These are phyloP conservation scores for Eucalyptus guilfoylei DNA, from an alignment of 345 rosid species.

Conservation along the genomic window DNA sequence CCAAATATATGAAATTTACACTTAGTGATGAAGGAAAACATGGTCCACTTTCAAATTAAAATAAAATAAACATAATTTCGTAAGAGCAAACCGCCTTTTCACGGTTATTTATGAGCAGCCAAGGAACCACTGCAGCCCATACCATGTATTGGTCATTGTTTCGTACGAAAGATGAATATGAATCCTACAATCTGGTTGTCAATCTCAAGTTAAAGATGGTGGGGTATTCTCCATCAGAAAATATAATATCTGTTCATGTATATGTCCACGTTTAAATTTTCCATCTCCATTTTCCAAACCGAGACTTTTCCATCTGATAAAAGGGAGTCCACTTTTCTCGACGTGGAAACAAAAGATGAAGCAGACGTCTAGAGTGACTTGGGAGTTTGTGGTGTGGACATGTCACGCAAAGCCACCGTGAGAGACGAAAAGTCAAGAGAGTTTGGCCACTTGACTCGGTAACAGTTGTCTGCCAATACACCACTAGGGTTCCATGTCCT, in stretches of 20 bases:
- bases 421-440: background rate
- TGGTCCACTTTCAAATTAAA: background rate
- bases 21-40: background rate
- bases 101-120: background rate
- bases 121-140: background rate
- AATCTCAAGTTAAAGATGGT: background rate
- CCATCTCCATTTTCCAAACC: background rate
- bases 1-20: background rate
- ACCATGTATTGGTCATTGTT: background rate
- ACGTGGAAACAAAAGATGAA: background rate
- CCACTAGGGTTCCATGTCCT: background rate
- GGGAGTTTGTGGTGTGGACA: background rate
- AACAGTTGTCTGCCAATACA: background rate
- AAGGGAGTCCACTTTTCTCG: background rate
- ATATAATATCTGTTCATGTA: background rate
- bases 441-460: background rate
- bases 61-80: background rate
- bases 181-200: background rate
- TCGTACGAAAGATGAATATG: background rate
- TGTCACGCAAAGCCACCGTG: background rate
- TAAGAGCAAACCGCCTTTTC: background rate
- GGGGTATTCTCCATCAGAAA: background rate
- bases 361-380: background rate
- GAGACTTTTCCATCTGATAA: background rate
- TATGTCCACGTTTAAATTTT: background rate